Conservation (phyloP, 2,329 filamentous ascomycete species). For the Escovopsis sp. region DNA sequence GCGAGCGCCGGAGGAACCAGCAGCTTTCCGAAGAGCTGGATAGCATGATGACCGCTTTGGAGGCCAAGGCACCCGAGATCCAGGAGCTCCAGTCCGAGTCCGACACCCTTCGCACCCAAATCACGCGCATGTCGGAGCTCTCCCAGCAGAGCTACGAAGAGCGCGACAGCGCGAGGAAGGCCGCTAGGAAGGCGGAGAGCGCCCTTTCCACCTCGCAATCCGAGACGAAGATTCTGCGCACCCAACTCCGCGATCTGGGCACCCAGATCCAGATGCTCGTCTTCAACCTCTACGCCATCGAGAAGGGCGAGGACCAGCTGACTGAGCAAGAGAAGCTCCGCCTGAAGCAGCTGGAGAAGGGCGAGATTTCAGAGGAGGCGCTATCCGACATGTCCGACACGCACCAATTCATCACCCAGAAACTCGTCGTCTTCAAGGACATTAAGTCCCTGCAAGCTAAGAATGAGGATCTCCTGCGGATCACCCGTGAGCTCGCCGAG, state of each 20-base stretch:
- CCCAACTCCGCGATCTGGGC: slow-evolving; percentile 79
- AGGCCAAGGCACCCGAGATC: slow-evolving; percentile 76
- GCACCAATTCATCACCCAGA: slow-evolving; percentile 75
- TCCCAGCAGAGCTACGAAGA: slow-evolving; percentile 72
- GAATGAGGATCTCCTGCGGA: slow-evolving; percentile 69
- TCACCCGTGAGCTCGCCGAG: slow-evolving; percentile 72
- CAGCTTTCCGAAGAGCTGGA: slow-evolving; percentile 66
- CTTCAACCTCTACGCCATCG: slow-evolving; percentile 69
- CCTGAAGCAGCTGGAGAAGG: slow-evolving; percentile 62
- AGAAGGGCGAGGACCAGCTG: slow-evolving; percentile 62
- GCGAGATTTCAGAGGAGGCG: slow-evolving; percentile 57
- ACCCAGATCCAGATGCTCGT: slow-evolving; percentile 83
- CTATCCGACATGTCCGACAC: slow-evolving; percentile 69
- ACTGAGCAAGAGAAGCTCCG: slow-evolving; percentile 58
- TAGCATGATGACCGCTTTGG: slow-evolving; percentile 71
- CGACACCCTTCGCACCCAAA: slow-evolving; percentile 63
- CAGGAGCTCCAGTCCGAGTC: slow-evolving; percentile 74
- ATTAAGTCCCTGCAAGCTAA: slow-evolving; percentile 74
- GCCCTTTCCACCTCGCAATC: slow-evolving; percentile 47
- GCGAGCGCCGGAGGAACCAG: slow-evolving; percentile 59
- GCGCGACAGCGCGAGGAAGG: slow-evolving; percentile 64
- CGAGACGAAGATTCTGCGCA: slow-evolving; percentile 66
- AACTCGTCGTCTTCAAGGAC: slow-evolving; percentile 79
- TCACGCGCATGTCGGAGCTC: slow-evolving; percentile 71
- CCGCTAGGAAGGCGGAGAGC: slow-evolving; percentile 64